These are phyloP conservation scores for Ganoderma leucocontextum DNA, from an alignment of 1,284 basidiomycete species.

Conservation along the genomic window DNA sequence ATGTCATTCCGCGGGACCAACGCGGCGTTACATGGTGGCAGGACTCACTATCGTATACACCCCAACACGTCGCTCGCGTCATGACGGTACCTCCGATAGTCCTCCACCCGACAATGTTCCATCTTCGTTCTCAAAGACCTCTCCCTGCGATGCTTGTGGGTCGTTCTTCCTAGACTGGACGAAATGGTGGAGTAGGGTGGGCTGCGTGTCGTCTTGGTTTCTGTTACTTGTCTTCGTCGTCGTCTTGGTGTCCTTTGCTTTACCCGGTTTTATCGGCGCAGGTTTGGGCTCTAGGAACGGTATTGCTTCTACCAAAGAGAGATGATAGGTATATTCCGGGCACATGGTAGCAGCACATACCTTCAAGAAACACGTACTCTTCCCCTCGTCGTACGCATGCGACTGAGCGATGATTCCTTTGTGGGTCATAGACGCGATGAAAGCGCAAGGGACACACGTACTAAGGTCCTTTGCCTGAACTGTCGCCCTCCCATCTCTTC, in stretches of 20 bases:
- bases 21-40: not conserved
- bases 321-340: not conserved
- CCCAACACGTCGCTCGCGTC: not conserved
- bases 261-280: constrained; percentile 40
- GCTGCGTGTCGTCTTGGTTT: constrained; percentile 27
- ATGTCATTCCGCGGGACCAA: not conserved
- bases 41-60: constrained; percentile 5
- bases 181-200: constrained; percentile 53
- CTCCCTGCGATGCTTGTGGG: constrained; percentile 20
- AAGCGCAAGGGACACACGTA: constrained; percentile 42
- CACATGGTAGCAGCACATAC: constrained; percentile 36
- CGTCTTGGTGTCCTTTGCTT: constrained; percentile 49
- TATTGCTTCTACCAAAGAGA: constrained; percentile 56
- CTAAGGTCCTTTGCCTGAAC: constrained; percentile 78
- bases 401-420: constrained; percentile 47
- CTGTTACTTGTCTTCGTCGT: constrained; percentile 27
- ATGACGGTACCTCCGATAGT: constrained; percentile 12
- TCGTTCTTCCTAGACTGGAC: constrained; percentile 22
- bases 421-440: not conserved
- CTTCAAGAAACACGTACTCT: constrained; percentile 79
- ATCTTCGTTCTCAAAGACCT: constrained; percentile 41
- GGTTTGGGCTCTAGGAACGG: constrained; percentile 53
- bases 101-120: constrained; percentile 40
- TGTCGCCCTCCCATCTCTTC: constrained; percentile 68
- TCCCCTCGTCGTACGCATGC: constrained; percentile 69